A percentile compares a stretch with the other conserved stretches of the same genome.
Conservation (phyloP, 345 rosid species). For the Turnera subulata region DNA sequence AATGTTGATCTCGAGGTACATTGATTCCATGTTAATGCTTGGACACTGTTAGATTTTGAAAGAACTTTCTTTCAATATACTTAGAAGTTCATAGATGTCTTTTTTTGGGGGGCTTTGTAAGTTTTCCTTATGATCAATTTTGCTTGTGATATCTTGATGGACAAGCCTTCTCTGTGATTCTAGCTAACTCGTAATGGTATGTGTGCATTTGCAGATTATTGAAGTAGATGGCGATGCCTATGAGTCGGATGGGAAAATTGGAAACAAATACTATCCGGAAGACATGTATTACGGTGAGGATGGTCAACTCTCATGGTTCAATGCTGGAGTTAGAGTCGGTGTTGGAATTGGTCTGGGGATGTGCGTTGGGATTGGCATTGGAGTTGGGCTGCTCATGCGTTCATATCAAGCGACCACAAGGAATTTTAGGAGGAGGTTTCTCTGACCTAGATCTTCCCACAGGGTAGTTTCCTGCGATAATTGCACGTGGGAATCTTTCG, state of each 20-base stretch:
- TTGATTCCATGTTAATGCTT: neutral
- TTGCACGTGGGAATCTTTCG: constrained; percentile 16
- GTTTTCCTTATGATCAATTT: neutral
- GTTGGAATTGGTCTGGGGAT: constrained; percentile 94
- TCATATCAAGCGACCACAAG: constrained; percentile 94
- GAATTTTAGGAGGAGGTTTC: constrained; percentile 81
- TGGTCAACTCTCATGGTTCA: constrained; percentile 89
- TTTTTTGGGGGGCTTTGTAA: neutral
- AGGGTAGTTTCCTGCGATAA: neutral
- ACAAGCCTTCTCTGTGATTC: neutral
- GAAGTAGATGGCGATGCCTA: constrained; percentile 48
- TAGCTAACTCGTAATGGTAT: constrained; percentile 1
- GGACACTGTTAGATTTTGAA: too few relatives aligned
- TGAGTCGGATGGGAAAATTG: constrained; percentile 56
- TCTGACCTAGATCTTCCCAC: constrained; percentile 29
- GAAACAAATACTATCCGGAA: constrained; percentile 40
- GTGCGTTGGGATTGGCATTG: constrained; percentile 89
- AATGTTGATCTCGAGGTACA: neutral
- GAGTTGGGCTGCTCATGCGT: constrained; percentile 92
- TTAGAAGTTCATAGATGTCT: neutral
- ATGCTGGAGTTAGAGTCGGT: constrained; percentile 93
- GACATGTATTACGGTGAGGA: constrained; percentile 75
- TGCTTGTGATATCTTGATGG: neutral
- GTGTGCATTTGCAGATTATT: constrained; percentile 34
- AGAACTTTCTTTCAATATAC: neutral